These are phyloP conservation scores for Claviceps africana DNA, from an alignment of 2,329 filamentous ascomycete genomes.

Conservation along the genomic window DNA sequence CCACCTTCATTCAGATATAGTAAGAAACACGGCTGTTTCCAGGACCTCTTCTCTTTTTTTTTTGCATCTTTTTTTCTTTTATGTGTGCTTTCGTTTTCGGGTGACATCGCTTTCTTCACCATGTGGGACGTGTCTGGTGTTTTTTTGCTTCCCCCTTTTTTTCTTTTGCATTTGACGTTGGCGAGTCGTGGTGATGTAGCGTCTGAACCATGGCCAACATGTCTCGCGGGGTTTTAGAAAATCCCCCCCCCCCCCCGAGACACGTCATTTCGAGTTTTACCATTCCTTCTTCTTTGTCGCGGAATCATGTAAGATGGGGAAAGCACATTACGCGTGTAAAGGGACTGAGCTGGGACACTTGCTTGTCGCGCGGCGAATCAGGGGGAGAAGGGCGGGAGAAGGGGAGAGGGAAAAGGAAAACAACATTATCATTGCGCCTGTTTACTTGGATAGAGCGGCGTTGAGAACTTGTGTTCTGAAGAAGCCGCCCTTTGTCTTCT, in stretches of 20 bases:
- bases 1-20: conserved; percentile 8
- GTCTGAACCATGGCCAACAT: no score
- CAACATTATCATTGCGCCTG: not conserved
- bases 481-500: conserved; percentile 96
- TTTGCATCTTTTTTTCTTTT: not conserved
- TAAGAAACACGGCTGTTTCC: not conserved
- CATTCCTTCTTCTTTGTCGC: not conserved
- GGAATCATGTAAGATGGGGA: not conserved
- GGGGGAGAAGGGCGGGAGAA: not conserved
- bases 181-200: no score
- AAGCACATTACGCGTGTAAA: not conserved
- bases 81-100: not conserved
- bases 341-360: not conserved
- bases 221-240: no score
- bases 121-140: no score
- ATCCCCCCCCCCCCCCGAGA: no score
- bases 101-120: no score
- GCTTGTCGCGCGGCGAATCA: not conserved
- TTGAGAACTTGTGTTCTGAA: conserved; percentile 94
- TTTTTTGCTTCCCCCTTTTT: no score
- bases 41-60: not conserved
- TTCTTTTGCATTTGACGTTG: no score
- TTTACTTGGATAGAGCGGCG: conserved; percentile 43
- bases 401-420: not conserved
- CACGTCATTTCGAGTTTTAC: no score